Percentiles rank a stretch among this genome's conserved stretches.
These are phyloP conservation scores for Alisma plantagoaquatica DNA, from an alignment of 106 monocot species.

Conservation along the genomic window DNA sequence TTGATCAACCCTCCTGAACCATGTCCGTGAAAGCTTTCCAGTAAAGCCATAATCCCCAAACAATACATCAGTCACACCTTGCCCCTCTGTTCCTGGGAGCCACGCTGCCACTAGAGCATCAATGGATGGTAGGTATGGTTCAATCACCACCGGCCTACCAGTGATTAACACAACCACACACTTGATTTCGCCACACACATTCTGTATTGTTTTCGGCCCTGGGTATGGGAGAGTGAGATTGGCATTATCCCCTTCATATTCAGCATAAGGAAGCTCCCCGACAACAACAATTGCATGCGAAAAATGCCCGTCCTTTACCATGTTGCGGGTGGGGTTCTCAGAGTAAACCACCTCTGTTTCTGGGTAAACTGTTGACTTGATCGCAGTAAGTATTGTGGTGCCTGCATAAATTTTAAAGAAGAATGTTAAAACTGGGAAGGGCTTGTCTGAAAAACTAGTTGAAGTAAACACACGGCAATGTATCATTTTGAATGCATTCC, in stretches of 20 bases:
- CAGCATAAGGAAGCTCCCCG: too few relatives aligned
- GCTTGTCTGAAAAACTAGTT: too few relatives aligned
- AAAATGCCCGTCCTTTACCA: slow-evolving; percentile 20
- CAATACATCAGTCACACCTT: too few relatives aligned
- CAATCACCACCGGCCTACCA: slow-evolving; percentile 57
- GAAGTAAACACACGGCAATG: neutral
- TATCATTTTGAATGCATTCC: neutral
- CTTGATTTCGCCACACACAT: slow-evolving; percentile 33
- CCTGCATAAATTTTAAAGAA: slow-evolving; percentile 21
- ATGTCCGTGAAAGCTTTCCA: slow-evolving; percentile 9
- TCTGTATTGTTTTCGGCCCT: slow-evolving; percentile 34
- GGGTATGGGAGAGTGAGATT: slow-evolving; percentile 43
- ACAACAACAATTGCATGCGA: too few relatives aligned
- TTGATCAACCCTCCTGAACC: slow-evolving; percentile 5
- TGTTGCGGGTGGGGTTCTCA: slow-evolving; percentile 24
- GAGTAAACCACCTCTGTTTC: slow-evolving; percentile 53
- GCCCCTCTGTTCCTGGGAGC: slow-evolving; percentile 65
- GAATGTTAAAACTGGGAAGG: too few relatives aligned
- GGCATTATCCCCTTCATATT: too few relatives aligned
- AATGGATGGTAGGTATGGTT: slow-evolving; percentile 32
- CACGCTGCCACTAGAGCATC: slow-evolving; percentile 73
- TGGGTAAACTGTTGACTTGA: slow-evolving; percentile 24
- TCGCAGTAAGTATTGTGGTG: slow-evolving; percentile 58
- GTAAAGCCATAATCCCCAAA: too few relatives aligned
- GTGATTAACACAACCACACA: slow-evolving; percentile 60